Evolutionary conservation across 192 early-diverging fungal species (phyloP), one percentile per base, ranked within the genome.

Genomic region (Dissophora globulifera): DNA sequence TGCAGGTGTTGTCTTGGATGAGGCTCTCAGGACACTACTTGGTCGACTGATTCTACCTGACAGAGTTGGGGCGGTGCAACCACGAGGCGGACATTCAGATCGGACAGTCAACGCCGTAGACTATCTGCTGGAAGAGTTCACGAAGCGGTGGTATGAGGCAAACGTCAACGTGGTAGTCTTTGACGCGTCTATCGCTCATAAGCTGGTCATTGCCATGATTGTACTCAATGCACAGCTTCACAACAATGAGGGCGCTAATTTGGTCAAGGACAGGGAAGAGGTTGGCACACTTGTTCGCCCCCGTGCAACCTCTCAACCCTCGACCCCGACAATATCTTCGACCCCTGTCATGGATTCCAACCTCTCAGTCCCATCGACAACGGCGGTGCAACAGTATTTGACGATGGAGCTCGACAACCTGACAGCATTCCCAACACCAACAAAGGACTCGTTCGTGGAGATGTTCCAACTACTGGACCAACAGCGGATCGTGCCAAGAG

Each of bases 191-290:
- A 82, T 85, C 47, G 83, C 83, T 0, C 78, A 87, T 52, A 88
- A 86, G 54, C 78, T 91, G 3, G 82, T 91, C 10, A 81, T 85
- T 29, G 84, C 86, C n/a, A 84, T 91, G 79, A 66, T 91, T 50
- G 79, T 79, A 19, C 62, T 91, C 25, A 91, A 91, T 60, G 87
- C 88, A 3, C 84, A 85, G 26, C 49, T 88, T 3, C 87, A 87
- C 64, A 83, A 81, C 38, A 83, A 83, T 42, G 76, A 78, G 9
- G 76, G 76, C 22, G 75, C 68, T 6, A 20, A 41, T 20, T 20
- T 76, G 16, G 72, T 76, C 8, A 60, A 56, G 38, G 72, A 60
- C 4, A 48, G 72, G 12, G 72, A 76, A 19, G 72, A 76, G 30
- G 72, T 76, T 20, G 58, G 58, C 2, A 67, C 45, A 1, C 64